Evolutionary conservation across 352 stramenopile genomes (phyloP).

Genomic region (Globisporangium yorkense): DNA sequence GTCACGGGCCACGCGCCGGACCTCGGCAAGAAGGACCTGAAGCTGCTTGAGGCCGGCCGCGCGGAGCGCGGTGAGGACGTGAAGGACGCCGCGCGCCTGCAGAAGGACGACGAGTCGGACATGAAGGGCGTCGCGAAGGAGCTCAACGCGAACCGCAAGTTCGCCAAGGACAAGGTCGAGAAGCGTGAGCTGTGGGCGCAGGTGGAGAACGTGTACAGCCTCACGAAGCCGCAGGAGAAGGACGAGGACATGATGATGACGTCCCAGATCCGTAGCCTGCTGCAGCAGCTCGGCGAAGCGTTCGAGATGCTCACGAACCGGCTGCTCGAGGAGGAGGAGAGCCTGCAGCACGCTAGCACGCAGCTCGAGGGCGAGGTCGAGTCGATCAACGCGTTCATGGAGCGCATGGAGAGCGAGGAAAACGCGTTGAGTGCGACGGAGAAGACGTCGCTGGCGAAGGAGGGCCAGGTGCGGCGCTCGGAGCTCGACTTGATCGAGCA

Average conservation of each 20-base stretch:
- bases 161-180: slow-evolving; percentile 69
- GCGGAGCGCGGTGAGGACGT: slow-evolving; percentile 67
- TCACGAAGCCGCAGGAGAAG: slow-evolving; percentile 82
- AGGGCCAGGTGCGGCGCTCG: slow-evolving; percentile 72
- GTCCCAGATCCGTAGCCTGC: slow-evolving; percentile 79
- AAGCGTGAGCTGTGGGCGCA: slow-evolving; percentile 84
- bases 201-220: slow-evolving; percentile 80
- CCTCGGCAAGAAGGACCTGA: slow-evolving; percentile 81
- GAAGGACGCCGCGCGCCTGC: slow-evolving; percentile 71
- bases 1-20: slow-evolving; percentile 70
- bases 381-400: slow-evolving; percentile 86
- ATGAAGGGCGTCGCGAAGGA: slow-evolving; percentile 70
- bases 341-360: slow-evolving; percentile 72
- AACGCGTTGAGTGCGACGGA: slow-evolving; percentile 74
- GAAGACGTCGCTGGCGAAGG: slow-evolving; percentile 82
- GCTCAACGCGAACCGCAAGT: slow-evolving; percentile 50
- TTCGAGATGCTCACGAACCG: slow-evolving; percentile 89
- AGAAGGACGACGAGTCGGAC: slow-evolving; percentile 81
- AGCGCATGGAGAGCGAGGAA: slow-evolving; percentile 87
- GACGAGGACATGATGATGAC: slow-evolving; percentile 92
- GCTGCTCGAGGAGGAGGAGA: slow-evolving; percentile 81
- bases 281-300: slow-evolving; percentile 80
- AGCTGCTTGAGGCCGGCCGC: slow-evolving; percentile 63
- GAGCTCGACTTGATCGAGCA: slow-evolving; percentile 83
- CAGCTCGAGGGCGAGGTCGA: slow-evolving; percentile 83